Evolutionary conservation across 1,284 basidiomycete genomes (phyloP).

Genomic region (Trametes versicolor): DNA sequence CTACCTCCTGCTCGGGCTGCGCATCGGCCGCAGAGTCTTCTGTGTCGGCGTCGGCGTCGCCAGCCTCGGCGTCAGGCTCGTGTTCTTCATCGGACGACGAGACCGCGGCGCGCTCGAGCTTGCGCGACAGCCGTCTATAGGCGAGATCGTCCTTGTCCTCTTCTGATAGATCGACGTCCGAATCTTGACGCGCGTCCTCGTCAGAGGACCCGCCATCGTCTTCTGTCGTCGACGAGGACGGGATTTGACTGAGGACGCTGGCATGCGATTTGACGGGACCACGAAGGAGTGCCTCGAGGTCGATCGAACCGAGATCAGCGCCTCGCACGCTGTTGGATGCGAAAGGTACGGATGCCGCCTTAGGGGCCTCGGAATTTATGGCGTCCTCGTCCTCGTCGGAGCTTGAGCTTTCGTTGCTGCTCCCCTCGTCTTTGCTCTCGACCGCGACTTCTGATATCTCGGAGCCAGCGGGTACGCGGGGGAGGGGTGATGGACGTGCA

Average conservation of each 20-base stretch:
- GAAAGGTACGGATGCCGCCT: background rate
- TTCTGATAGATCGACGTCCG: conserved; percentile 37
- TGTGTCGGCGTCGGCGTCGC: conserved; percentile 10
- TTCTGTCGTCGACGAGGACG: conserved; percentile 35
- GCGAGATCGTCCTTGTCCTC: conserved; percentile 38
- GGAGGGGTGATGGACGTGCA: conserved; percentile 20
- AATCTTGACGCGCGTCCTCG: conserved; percentile 30
- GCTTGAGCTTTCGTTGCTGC: conserved; percentile 42
- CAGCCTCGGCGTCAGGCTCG: conserved; percentile 13
- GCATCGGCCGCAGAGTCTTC: conserved; percentile 27
- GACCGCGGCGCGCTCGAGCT: conserved; percentile 26
- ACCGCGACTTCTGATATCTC: conserved; percentile 44
- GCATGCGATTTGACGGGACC: conserved; percentile 34
- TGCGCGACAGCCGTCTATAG: conserved; percentile 40
- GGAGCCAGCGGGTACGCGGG: conserved; percentile 39
- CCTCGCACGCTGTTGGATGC: background rate
- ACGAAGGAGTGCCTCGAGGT: conserved; percentile 41
- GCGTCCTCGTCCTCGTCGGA: conserved; percentile 34
- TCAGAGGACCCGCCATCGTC: conserved; percentile 24
- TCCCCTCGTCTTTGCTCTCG: conserved; percentile 43
- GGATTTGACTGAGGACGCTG: conserved; percentile 39
- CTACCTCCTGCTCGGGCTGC: conserved; percentile 20
- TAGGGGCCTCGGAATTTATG: conserved; percentile 2
- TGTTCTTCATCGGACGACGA: conserved; percentile 42
- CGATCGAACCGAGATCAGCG: conserved; percentile 17